Evolutionary conservation across 1,139 yeast genomes (phyloP).

Genomic region (Magnusiomyces magnusii): DNA sequence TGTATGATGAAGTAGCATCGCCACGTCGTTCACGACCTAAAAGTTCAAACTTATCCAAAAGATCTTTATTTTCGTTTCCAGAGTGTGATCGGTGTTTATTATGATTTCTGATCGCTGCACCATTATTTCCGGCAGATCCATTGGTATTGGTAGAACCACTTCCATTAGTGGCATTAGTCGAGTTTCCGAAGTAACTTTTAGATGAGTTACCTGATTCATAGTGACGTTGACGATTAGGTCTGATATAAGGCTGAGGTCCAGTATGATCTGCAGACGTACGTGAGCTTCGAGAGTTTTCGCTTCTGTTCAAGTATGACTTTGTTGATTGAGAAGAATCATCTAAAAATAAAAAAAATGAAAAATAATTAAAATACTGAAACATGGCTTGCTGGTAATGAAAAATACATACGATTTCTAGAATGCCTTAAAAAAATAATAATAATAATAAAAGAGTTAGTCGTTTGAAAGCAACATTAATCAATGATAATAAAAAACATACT

Average conservation of each 20-base stretch:
- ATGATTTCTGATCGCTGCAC: neutral
- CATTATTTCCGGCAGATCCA: neutral
- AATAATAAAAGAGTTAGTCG: neutral
- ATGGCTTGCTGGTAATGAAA: neutral
- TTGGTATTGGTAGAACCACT: neutral
- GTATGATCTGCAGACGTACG: neutral
- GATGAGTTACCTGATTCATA: neutral
- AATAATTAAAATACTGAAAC: neutral
- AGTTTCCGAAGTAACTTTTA: neutral
- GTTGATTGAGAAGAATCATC: neutral
- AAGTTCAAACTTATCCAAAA: slow-evolving; percentile 13
- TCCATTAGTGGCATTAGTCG: neutral
- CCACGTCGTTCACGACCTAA: slow-evolving; percentile 16
- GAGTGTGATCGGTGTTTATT: neutral
- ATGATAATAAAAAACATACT: neutral
- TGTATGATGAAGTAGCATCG: slow-evolving; percentile 6
- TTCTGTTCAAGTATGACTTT: neutral
- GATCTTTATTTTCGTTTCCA: slow-evolving; percentile 1
- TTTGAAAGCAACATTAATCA: neutral
- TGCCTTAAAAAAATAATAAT: neutral
- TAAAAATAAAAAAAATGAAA: neutral
- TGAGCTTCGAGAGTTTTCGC: neutral
- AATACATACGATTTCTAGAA: neutral
- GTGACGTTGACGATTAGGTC: neutral
- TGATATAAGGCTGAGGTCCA: neutral